A percentile compares a stretch with the other conserved stretches of the same genome.
phyloP scores from a whole-genome alignment of 2,329 filamentous ascomycete species.

The Calonectria naviculata region DNA sequence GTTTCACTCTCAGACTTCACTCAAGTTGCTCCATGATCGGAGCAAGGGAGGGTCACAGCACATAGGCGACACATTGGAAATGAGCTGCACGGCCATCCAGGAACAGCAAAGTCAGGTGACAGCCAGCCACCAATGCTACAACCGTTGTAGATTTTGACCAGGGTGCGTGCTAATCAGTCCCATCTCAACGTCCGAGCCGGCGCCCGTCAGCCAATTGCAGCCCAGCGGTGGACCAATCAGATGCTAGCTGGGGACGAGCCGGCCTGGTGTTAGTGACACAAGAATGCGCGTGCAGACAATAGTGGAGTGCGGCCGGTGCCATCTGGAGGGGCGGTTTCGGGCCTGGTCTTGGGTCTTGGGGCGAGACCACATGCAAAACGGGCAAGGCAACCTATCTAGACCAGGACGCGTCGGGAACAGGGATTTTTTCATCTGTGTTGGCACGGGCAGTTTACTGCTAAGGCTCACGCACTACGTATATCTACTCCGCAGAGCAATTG shows the following conservation, averaged over 20 bases:
- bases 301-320: slow-evolving; percentile 20
- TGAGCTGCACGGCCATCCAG: background rate
- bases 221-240: background rate
- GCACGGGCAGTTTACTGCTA: slow-evolving; percentile 6
- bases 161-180: background rate
- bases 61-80: background rate
- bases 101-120: slow-evolving; percentile 19
- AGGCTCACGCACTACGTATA: slow-evolving; percentile 4
- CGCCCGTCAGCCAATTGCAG: slow-evolving; percentile 8
- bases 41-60: background rate
- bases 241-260: background rate
- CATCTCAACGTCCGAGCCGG: slow-evolving; percentile 4
- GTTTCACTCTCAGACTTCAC: background rate
- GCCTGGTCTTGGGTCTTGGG: background rate
- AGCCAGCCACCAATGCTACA: slow-evolving; percentile 6
- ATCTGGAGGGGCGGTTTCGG: slow-evolving; percentile 21
- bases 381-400: slow-evolving; percentile 8
- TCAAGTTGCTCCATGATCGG: background rate
- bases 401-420: background rate
- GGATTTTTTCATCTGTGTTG: slow-evolving; percentile 3
- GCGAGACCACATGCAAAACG: slow-evolving; percentile 23
- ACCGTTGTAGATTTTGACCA: slow-evolving; percentile 4
- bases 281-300: slow-evolving; percentile 17
- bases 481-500: slow-evolving; percentile 13
- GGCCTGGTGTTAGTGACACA: slow-evolving; percentile 13